A percentile compares a stretch with the other conserved stretches of the same genome.
Evolutionary conservation across 1,284 basidiomycete genomes (phyloP).

Genomic region (Trametes pubescens): DNA sequence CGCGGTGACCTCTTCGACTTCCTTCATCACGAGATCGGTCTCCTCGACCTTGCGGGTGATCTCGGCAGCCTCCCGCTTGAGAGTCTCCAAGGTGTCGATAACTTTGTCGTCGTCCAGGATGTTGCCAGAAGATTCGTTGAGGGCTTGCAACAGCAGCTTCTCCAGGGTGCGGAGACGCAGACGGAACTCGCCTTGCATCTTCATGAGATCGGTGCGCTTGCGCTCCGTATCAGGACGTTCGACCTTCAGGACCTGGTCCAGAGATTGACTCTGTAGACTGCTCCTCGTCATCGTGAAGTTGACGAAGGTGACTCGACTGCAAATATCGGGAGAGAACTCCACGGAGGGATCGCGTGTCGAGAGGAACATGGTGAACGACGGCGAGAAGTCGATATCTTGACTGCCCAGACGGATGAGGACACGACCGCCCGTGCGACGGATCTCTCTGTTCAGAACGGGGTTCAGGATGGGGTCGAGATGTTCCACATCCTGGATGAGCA

Average conservation of each 20-base stretch:
- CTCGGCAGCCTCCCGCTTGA: conserved; percentile 97
- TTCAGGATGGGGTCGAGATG: conserved; percentile 98
- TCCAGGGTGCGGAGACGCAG: conserved; percentile 93
- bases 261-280: conserved; percentile 97
- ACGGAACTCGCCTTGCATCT: conserved; percentile 98
- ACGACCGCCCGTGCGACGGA: conserved; percentile 94
- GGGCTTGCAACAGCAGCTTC: conserved; percentile 91
- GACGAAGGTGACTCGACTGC: conserved; percentile 98
- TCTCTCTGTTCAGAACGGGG: conserved; percentile 97
- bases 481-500: conserved; percentile 98
- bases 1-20: conserved; percentile 94
- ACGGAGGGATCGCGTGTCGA: conserved; percentile 97
- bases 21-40: conserved; percentile 94
- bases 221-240: conserved; percentile 97
- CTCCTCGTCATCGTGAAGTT: conserved; percentile 99
- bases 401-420: conserved; percentile 98
- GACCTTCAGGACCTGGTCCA: conserved; percentile 96
- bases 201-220: conserved; percentile 98
- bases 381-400: conserved; percentile 99
- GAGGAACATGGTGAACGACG: conserved; percentile 99
- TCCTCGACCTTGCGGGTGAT: conserved; percentile 98
- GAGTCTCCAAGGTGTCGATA: conserved; percentile 94
- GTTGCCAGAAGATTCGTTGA: conserved; percentile 97
- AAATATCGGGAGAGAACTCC: conserved; percentile 98
- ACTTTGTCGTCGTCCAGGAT: conserved; percentile 99